Percentiles rank a stretch among this genome's conserved stretches.
Conservation (phyloP, 331 rosid species). For the Spiraea crenata region DNA sequence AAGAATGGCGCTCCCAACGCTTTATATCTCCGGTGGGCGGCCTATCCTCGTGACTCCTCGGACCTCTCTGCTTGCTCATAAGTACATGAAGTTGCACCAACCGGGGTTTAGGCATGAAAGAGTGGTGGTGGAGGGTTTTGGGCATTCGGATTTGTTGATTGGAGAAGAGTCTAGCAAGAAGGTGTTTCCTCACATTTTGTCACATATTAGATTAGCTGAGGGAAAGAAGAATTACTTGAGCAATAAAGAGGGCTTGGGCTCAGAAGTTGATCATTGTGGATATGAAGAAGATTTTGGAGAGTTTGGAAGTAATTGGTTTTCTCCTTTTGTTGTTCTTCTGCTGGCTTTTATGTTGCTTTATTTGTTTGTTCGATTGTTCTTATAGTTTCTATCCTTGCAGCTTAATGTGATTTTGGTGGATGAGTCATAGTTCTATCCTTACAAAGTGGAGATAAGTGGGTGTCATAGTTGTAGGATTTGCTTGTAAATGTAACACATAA, state of each 20-base stretch:
- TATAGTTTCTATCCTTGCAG: too few species aligned
- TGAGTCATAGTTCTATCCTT: too few species aligned
- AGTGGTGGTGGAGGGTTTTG: conserved; percentile 38
- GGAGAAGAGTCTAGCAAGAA: conserved; percentile 33
- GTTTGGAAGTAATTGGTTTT: conserved; percentile 22
- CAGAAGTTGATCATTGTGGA: conserved; percentile 19
- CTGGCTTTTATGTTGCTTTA: conserved; percentile 1
- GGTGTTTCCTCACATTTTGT: conserved; percentile 34
- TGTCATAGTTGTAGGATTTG: too few species aligned
- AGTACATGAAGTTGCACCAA: conserved; percentile 41
- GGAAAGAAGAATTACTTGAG: background rate
- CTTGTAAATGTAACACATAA: too few species aligned
- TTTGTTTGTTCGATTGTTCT: background rate
- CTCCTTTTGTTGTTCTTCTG: conserved; percentile 26
- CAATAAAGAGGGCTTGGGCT: conserved; percentile 22
- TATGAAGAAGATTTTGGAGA: conserved; percentile 20
- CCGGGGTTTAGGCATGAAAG: conserved; percentile 32
- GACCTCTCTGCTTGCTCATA: conserved; percentile 33
- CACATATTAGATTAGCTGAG: conserved; percentile 29
- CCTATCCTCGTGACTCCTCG: conserved; percentile 24
- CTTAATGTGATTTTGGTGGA: too few species aligned
- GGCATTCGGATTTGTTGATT: conserved; percentile 36
- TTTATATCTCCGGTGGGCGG: conserved; percentile 31
- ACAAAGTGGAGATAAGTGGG: too few species aligned
- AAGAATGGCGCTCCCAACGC: conserved; percentile 36